A percentile compares a stretch with the other conserved stretches of the same genome.
Conservation (phyloP, 2,329 filamentous ascomycete genomes). For the Pseudocercospora macadamiae region DNA sequence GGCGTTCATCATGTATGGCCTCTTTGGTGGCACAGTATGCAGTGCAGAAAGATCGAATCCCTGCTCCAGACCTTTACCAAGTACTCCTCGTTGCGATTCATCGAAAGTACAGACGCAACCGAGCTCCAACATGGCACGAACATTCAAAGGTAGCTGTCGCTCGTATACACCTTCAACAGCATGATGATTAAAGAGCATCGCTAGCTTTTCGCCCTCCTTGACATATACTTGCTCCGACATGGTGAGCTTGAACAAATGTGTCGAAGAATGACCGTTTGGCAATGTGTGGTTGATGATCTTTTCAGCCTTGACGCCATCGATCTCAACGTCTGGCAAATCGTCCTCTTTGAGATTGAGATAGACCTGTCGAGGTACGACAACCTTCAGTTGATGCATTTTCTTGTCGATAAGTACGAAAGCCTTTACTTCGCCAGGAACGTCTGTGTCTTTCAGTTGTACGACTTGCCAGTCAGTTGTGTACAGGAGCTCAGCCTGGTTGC, state of each 20-base stretch:
- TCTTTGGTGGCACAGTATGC: constrained; percentile 66
- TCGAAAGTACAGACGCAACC: constrained; percentile 94
- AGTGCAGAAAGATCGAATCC: constrained; percentile 86
- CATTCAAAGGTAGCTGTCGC: constrained; percentile 82
- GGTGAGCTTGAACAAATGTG: constrained; percentile 90
- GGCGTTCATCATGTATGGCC: constrained; percentile 74
- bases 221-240: constrained; percentile 88
- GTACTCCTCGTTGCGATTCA: constrained; percentile 82
- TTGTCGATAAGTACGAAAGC: constrained; percentile 92
- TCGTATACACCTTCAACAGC: constrained; percentile 98
- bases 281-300: constrained; percentile 91
- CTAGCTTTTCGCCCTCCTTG: constrained; percentile 79
- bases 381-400: constrained; percentile 84
- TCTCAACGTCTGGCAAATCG: constrained; percentile 84
- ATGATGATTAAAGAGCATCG: constrained; percentile 82
- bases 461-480: constrained; percentile 96
- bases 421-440: constrained; percentile 80
- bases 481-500: constrained; percentile 86
- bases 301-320: constrained; percentile 84
- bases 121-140: constrained; percentile 84
- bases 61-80: constrained; percentile 89
- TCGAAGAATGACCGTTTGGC: constrained; percentile 91
- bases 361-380: constrained; percentile 85
- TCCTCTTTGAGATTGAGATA: constrained; percentile 90
- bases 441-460: constrained; percentile 80